Base-by-base conservation (phyloP, 1,284 basidiomycete genomes). In the Ceratobasidium sp. region DNA sequence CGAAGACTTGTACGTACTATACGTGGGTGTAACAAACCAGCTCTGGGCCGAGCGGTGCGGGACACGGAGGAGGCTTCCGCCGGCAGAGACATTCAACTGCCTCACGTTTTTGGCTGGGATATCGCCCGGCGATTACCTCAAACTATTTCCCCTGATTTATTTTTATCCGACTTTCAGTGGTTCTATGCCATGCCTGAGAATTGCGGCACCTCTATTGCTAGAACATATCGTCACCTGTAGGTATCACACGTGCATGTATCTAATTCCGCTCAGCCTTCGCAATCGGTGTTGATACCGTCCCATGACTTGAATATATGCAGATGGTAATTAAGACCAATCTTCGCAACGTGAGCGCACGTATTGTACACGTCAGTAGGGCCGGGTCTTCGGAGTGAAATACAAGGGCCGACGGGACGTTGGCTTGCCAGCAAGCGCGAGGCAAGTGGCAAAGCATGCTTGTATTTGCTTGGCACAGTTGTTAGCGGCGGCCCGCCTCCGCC, bases 401-500 rank as follows among this genome's bases (percentile, higher is more conserved):
- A 20, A 27, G 35, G 49, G 62, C 62, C 62, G 62, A 34, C 50
- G 49, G 49, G 17, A 35, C 62, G 49, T 53, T 65, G 49, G 50
- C 62, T 49, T 52, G 62, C 62, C 32, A 53, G 49, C n/a, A 50
- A 65, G 45, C 32, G 27, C 3, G 31, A 4, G 20, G 20, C 34
- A 32, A 53, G 50, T 53, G 50, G 50, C 50, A 20, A 27, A 12
- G 52, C 35, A 12, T 49, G 49, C 6, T 65, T 52, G 62, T 32
- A 3, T 15, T 47, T 53, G 62, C 35, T 53, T 65, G 47, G n/a
- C 47, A 22, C 8, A 17, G 8, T 17, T 8, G 49, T 65, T 22
- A 40, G 43, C 35, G 38, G 49, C 62, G 62, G 62, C 13, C 62
- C 62, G 62, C 62, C 49, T 15, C 62, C 49, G 62, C 62, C 62